A percentile compares a stretch with the other conserved stretches of the same genome.
Conservation (phyloP, 768 basidiomycete species). For the Termitomyces eurrhizus region DNA sequence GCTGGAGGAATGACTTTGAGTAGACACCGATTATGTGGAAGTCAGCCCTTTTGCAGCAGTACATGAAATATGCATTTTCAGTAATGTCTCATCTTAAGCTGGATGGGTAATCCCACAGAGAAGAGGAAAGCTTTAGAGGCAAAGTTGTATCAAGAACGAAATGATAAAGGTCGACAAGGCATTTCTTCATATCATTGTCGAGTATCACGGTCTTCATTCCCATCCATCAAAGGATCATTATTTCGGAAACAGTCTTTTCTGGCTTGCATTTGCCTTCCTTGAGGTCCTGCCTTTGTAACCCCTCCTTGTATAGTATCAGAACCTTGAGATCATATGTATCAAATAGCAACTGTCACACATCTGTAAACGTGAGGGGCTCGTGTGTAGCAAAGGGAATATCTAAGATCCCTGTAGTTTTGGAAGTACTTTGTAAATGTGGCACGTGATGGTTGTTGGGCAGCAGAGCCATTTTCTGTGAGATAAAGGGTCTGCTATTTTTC, state of each 20-base stretch:
- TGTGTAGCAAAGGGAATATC: neutral
- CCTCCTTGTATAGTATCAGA: neutral
- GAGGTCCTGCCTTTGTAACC: neutral
- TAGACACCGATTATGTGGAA: too few species aligned
- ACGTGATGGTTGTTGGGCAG: neutral
- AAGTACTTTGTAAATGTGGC: neutral
- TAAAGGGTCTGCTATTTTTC: neutral
- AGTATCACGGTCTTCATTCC: neutral
- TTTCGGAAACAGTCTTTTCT: neutral
- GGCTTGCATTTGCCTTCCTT: neutral
- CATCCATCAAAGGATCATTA: neutral
- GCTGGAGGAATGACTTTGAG: too few species aligned
- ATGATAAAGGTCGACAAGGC: neutral
- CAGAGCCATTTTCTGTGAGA: neutral
- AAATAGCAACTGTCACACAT: neutral
- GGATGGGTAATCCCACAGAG: too few species aligned
- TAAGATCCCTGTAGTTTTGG: too few species aligned
- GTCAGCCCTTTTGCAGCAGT: too few species aligned
- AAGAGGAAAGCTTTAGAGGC: neutral
- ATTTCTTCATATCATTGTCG: neutral
- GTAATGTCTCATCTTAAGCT: too few species aligned
- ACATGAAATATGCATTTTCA: too few species aligned
- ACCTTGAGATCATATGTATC: neutral
- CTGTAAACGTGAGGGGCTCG: neutral
- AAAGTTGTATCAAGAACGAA: neutral